Percentiles rank a stretch among this genome's conserved stretches.
Evolutionary conservation across 306 rosid species (phyloP).

Genomic region (Gillenia trifoliata): DNA sequence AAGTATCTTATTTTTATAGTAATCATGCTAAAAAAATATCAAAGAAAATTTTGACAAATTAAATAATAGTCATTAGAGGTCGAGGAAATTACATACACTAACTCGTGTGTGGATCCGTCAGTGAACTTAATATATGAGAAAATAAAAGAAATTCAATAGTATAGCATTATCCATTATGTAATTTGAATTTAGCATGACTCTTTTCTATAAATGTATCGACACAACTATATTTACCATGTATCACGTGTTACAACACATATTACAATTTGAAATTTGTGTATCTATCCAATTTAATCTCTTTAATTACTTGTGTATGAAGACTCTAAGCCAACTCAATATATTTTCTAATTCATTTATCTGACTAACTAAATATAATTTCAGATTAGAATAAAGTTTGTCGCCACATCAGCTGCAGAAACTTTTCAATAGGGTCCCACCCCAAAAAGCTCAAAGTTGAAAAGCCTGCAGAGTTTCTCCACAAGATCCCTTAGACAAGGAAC

Average conservation of each 20-base stretch:
- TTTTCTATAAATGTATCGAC: no score
- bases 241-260: not conserved
- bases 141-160: no score
- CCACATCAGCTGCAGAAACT: constrained; percentile 28
- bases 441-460: constrained; percentile 8
- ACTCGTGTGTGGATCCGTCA: no score
- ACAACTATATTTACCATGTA: not conserved
- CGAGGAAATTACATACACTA: no score
- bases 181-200: no score
- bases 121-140: no score
- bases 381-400: not conserved
- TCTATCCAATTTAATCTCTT: not conserved
- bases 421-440: not conserved
- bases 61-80: no score
- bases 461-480: not conserved
- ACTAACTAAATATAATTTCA: not conserved
- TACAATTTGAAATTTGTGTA: no score
- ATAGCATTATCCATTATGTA: no score
- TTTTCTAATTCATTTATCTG: not conserved
- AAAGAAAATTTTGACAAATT: no score
- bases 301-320: not conserved
- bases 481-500: not conserved
- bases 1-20: no score
- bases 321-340: not conserved
- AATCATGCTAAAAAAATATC: no score